phyloP scores from a whole-genome alignment of 2,329 filamentous ascomycete genomes.

The Mycosphaerella arachidis region DNA sequence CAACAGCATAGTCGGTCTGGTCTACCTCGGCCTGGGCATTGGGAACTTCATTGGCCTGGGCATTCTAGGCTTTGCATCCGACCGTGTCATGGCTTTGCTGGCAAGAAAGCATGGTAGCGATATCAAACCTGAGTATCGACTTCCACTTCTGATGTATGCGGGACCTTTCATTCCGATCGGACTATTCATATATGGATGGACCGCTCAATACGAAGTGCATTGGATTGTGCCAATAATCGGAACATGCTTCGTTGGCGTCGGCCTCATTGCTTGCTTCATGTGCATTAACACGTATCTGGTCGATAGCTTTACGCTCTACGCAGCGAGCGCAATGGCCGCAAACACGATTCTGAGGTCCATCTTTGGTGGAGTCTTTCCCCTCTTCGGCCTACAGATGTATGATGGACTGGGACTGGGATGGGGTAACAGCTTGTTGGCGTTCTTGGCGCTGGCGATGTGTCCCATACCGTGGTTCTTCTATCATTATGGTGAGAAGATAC shows the following conservation, averaged over 20 bases:
- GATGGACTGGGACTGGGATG: conserved; percentile 55
- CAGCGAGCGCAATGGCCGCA: conserved; percentile 62
- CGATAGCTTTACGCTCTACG: conserved; percentile 56
- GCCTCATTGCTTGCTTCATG: conserved; percentile 27
- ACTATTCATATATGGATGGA: conserved; percentile 25
- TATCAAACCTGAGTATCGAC: conserved; percentile 20
- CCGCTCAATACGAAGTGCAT: conserved; percentile 15
- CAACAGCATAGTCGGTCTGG: conserved; percentile 21
- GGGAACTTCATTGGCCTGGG: conserved; percentile 20
- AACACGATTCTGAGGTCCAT: conserved; percentile 56
- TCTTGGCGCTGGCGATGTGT: conserved; percentile 45
- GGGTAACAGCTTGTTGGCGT: conserved; percentile 54
- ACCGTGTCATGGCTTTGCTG: conserved; percentile 13
- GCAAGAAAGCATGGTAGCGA: conserved; percentile 7
- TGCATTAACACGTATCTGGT: conserved; percentile 55
- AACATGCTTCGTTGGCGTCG: conserved; percentile 26
- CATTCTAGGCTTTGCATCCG: conserved; percentile 9
- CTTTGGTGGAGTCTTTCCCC: conserved; percentile 55
- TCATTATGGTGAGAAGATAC: conserved; percentile 44
- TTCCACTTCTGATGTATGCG: conserved; percentile 17
- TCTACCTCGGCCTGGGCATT: conserved; percentile 22
- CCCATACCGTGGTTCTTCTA: conserved; percentile 46
- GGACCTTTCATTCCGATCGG: conserved; percentile 16
- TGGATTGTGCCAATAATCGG: conserved; percentile 27
- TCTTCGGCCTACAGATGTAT: conserved; percentile 58